Evolutionary conservation across 306 rosid genomes (phyloP), one percentile per base, ranked within the genome.

Genomic region (Boehmeria nivea): DNA sequence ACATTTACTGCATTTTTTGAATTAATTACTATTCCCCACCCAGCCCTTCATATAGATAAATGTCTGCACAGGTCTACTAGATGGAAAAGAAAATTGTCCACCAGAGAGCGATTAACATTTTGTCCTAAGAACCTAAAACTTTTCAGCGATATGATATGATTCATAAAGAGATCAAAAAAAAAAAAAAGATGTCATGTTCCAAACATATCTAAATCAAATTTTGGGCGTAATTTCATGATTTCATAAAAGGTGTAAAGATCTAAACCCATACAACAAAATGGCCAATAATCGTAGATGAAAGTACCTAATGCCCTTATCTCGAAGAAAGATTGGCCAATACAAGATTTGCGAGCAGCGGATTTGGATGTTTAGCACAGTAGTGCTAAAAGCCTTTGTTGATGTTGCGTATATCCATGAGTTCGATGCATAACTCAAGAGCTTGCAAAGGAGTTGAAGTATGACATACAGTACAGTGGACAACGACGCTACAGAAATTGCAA

Each of bases 261-360:
- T 34, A 71, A 72, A 57, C 43, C 19, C 19, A 46, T 44, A 52
- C 38, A 24, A 31, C 65, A 63, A 26, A 54, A 39, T 18, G 37
- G 23, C 55, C 20, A 42, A 37, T 27, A 17, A 47, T 18, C 46
- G 6, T 45, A 59, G 50, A 51, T 20, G 0, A 59, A 39, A 60
- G 68, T 84, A 91, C 98, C 98, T 77, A 54, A 51, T 72, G 61
- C 83, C 87, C 60, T 64, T 81, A 64, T 80, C 80, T 69, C 67
- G 95, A 69, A 91, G 96, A 63, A 76, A 74, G 63, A 91, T 66
- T 58, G 96, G 96, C 96, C 98, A 91, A 73, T 87, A 84, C 70
- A 87, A 79, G 49, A 91, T 84, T 73, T 87, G 96, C 75, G 85
- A 76, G 57, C 90, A 71, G 23, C 85, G 93, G 51, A 82, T 80